Base-by-base conservation (phyloP, 805 yeast species). In the Monosporozyma aquatica region DNA sequence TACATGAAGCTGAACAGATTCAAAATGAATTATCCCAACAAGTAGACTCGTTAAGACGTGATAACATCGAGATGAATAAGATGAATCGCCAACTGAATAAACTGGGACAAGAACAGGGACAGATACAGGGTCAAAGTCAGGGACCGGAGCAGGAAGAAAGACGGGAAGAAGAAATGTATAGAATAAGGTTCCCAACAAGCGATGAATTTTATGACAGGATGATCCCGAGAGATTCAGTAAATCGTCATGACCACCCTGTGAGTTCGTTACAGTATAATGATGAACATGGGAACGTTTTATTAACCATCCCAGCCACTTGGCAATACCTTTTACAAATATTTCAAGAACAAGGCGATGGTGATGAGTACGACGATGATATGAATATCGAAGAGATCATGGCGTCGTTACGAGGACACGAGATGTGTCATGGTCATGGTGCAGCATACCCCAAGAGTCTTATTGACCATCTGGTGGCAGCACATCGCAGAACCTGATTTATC, bases 231-330 rank as follows among this genome's bases (percentile, higher is more conserved):
- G 28, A 33, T 24, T 37, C 39, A 26, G 25, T 17, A n/a, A 37
- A 42, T 15, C 18, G 35, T 18, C 3, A 20, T 13, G 35, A 39
- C 6, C 34, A 40, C n/a, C 38, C 40, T 6, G 36, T 27, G 8
- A 32, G 23, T 32, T 32, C 35, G 5, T 28, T 41, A 24, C 21
- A 34, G 6, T 45, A 48, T 45, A 43, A 45, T 15, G 53, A 43
- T 37, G 52, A 40, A 24, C 29, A 30, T 65, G 74, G 75, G 2
- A 59, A 64, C 24, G 71, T 73, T 52, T 67, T 83, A 34, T 63
- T 85, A 46, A 85, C 87, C 0, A 67, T 84, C 0, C 77, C 84
- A 15, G 92, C 90, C 2, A 80, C 84, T 2, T 87, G 95, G 95
- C 90, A 86, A 57, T 82, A 81, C 56, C 61, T 87, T 37, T 75